Evolutionary conservation across 164 flowering plant genomes (phyloP).

Genomic region (Amborella trichopoda): DNA sequence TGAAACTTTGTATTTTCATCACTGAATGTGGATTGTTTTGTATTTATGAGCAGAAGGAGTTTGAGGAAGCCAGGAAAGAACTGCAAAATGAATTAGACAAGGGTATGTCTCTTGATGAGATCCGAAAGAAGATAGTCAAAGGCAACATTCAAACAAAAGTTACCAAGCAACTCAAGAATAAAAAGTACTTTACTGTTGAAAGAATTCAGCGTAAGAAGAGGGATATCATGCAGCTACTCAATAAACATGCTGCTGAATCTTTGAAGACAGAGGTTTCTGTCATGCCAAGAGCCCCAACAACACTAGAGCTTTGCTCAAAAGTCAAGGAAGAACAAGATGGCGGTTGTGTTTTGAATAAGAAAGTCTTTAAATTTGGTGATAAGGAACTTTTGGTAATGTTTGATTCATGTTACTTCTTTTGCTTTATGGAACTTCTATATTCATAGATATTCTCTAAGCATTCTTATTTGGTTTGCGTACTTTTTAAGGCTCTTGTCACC

Average conservation of each 20-base stretch:
- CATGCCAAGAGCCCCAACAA: constrained; percentile 33
- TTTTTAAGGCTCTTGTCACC: constrained; percentile 59
- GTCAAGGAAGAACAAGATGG: constrained; percentile 47
- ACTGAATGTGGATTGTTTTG: constrained; percentile 4
- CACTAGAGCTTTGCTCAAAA: constrained; percentile 45
- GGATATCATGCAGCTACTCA: constrained; percentile 52
- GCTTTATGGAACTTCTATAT: constrained; percentile 1
- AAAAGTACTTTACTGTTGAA: constrained; percentile 25
- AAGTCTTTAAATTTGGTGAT: constrained; percentile 43
- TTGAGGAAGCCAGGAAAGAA: constrained; percentile 70
- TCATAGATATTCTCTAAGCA: constrained; percentile 1
- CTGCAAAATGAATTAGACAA: constrained; percentile 48
- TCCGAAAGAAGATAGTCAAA: constrained; percentile 41
- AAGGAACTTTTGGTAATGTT: constrained; percentile 73
- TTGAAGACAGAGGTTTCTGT: constrained; percentile 13
- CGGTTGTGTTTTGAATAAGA: constrained; percentile 34
- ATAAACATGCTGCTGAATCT: constrained; percentile 29
- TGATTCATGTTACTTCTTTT: background rate
- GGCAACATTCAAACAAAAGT: constrained; percentile 52
- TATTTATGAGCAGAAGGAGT: constrained; percentile 38
- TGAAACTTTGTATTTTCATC: constrained; percentile 2
- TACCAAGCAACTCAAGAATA: constrained; percentile 33
- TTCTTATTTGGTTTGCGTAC: background rate
- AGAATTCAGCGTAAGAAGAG: constrained; percentile 82
- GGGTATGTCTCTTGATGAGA: constrained; percentile 57